Conservation (phyloP, 208 protist genomes). For the Crithidia sp. region DNA sequence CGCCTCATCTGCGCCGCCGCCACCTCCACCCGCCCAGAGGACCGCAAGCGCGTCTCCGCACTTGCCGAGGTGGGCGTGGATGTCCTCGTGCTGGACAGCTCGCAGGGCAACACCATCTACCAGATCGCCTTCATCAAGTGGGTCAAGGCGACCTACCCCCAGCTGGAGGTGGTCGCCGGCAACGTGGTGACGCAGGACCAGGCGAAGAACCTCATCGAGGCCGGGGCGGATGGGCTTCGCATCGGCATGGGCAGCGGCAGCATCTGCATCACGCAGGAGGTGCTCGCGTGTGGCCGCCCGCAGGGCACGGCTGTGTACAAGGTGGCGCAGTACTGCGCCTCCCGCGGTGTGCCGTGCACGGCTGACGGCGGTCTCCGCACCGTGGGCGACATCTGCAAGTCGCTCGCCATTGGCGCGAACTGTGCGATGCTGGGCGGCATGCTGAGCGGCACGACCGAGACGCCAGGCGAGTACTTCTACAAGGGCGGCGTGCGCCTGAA, state of each 20-base stretch:
- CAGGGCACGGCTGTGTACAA: conserved; percentile 97
- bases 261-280: conserved; percentile 98
- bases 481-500: conserved; percentile 93
- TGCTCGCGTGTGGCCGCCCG: conserved; percentile 94
- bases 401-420: conserved; percentile 92
- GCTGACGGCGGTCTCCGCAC: conserved; percentile 95
- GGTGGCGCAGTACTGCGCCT: conserved; percentile 85
- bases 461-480: conserved; percentile 95
- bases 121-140: conserved; percentile 96
- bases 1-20: conserved; percentile 91
- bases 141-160: conserved; percentile 91
- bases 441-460: conserved; percentile 93
- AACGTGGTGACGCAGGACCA: conserved; percentile 98
- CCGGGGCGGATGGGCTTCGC: conserved; percentile 96
- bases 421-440: conserved; percentile 91
- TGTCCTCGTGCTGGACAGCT: conserved; percentile 96
- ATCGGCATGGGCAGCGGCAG: conserved; percentile 98
- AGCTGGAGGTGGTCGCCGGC: conserved; percentile 92
- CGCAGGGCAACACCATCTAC: conserved; percentile 96
- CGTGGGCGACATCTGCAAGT: conserved; percentile 97
- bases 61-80: conserved; percentile 92
- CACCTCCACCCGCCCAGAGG: conserved; percentile 90
- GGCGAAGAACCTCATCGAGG: conserved; percentile 96
- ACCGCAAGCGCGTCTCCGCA: conserved; percentile 82
- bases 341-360: conserved; percentile 92